Conservation (phyloP, 352 stramenopile species). For the Phytophthora multivora region DNA sequence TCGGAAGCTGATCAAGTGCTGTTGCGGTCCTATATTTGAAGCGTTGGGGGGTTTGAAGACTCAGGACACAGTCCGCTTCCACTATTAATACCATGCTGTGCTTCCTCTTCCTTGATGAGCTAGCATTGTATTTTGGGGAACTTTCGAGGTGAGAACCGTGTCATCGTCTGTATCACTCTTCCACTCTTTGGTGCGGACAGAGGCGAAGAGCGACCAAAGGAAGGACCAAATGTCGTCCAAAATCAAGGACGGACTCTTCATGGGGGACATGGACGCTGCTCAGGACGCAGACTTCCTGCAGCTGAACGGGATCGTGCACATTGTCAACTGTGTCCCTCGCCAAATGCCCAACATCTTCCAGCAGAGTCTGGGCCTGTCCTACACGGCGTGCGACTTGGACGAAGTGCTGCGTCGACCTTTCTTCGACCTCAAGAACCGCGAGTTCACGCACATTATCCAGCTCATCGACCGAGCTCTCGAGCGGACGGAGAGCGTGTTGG, state of each 20-base stretch:
- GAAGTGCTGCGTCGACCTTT: slow-evolving; percentile 70
- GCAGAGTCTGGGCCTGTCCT: slow-evolving; percentile 82
- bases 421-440: slow-evolving; percentile 85
- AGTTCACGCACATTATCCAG: slow-evolving; percentile 82
- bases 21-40: slow-evolving; percentile 69
- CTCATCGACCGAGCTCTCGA: slow-evolving; percentile 85
- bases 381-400: slow-evolving; percentile 74
- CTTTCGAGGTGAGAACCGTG: slow-evolving; percentile 1
- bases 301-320: slow-evolving; percentile 92
- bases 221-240: slow-evolving; percentile 86
- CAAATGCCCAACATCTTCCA: slow-evolving; percentile 93
- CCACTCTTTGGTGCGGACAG: slow-evolving; percentile 24
- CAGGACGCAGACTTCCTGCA: slow-evolving; percentile 94
- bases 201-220: slow-evolving; percentile 8
- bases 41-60: slow-evolving; percentile 3
- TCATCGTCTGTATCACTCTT: slow-evolving; percentile 21
- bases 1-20: slow-evolving; percentile 42
- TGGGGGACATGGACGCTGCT: slow-evolving; percentile 91
- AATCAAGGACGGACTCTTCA: slow-evolving; percentile 94
- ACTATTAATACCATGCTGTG: slow-evolving; percentile 37
- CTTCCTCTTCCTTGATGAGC: slow-evolving; percentile 3
- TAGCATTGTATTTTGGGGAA: slow-evolving; percentile 31
- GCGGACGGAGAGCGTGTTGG: slow-evolving; percentile 84
- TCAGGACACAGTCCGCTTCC: slow-evolving; percentile 15
- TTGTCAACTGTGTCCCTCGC: slow-evolving; percentile 92